phyloP scores from a whole-genome alignment of 2,329 filamentous ascomycete species.

The Rutstroemia sp. region DNA sequence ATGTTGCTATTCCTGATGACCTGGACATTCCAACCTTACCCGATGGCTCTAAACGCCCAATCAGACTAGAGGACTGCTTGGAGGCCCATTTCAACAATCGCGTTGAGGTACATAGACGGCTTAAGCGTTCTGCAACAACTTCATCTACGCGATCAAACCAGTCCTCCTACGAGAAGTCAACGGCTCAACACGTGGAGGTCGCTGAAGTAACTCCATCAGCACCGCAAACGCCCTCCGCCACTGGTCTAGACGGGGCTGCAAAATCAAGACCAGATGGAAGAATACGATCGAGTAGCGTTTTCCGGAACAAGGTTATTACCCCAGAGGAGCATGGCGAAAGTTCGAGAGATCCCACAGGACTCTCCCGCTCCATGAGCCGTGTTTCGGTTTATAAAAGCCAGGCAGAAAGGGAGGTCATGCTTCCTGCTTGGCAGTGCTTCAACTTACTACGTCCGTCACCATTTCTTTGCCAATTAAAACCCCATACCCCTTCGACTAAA shows the following conservation, averaged over 20 bases:
- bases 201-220: conserved; percentile 19
- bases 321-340: conserved; percentile 27
- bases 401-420: not conserved
- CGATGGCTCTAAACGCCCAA: conserved; percentile 46
- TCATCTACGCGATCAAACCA: conserved; percentile 22
- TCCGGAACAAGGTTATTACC: conserved; percentile 48
- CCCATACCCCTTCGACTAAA: conserved; percentile 9
- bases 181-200: conserved; percentile 20
- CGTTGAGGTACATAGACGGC: conserved; percentile 78
- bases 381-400: not conserved
- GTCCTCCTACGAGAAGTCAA: conserved; percentile 14
- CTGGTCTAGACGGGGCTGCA: conserved; percentile 16
- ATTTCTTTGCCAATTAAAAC: conserved; percentile 18
- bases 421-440: not conserved
- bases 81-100: conserved; percentile 85
- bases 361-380: not conserved
- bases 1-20: conserved; percentile 80
- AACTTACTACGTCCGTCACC: conserved; percentile 66
- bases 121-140: conserved; percentile 53
- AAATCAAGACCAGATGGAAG: conserved; percentile 15
- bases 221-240: conserved; percentile 19
- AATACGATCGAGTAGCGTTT: conserved; percentile 44
- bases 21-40: conserved; percentile 34
- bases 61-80: conserved; percentile 84
- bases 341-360: not conserved